Evolutionary conservation across 2,329 filamentous ascomycete genomes (phyloP), one percentile per base, ranked within the genome.

Genomic region (Graphilbum sp.): DNA sequence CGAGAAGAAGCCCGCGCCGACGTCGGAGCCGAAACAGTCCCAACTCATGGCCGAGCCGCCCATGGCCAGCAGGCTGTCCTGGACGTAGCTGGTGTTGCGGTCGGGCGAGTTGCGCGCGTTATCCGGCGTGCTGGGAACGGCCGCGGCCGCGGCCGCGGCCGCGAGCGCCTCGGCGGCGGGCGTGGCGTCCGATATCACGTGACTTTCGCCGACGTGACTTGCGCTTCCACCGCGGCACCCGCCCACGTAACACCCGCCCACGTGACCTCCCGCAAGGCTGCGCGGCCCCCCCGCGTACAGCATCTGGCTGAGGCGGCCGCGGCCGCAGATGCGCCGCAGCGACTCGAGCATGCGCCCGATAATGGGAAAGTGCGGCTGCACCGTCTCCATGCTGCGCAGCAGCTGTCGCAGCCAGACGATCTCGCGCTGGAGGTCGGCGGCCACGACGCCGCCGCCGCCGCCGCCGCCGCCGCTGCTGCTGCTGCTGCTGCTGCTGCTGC

Each of bases 321-420:
- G 25, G 24, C 36, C 40, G 18, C 36, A 41, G 15, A 41, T 34
- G 7, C n/a, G 40, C 16, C 25, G 27, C 8, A 41, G 34, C 12
- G 40, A 39, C 10, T 41, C 40, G 4, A 38, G 33, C 40, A 41
- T 41, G 24, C 40, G 40, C 8, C 23, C 40, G 9, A 41, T 39
- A 13, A 41, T 36, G 30, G 40, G 40, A 15, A 38, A 41, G 11
- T 41, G 40, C 9, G 36, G 34, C 34, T 38, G 36, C 30, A 41
- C 33, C 1, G 31, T 18, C 23, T 39, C 40, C 24, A 41, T 36
- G 31, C 40, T 36, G 8, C 33, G 27, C 1, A 41, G 7, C 4
- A 41, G 37, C 20, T 39, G 40, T 1, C 36, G 36, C 29, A 41
- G 36, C 36, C 36, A 41, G 9, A 31, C 20, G 3, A 21, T 35